A percentile compares a stretch with the other conserved stretches of the same genome.
These are phyloP conservation scores for Komagataella pseudopastoris DNA, from an alignment of 805 yeast genomes.

Conservation along the genomic window DNA sequence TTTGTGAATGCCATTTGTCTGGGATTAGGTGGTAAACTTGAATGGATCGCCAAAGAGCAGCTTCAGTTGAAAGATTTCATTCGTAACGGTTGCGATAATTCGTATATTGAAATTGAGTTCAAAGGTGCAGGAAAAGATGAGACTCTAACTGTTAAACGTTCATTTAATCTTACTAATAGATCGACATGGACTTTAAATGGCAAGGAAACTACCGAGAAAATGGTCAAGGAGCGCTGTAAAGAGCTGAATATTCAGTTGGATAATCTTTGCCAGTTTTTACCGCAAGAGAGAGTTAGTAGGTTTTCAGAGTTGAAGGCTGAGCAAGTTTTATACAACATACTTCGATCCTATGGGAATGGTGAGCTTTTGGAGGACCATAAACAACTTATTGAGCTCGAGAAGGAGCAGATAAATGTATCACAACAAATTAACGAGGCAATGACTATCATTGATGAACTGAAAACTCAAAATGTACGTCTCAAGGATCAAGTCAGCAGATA, in stretches of 20 bases:
- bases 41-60: slow-evolving; percentile 55
- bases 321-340: slow-evolving; percentile 60
- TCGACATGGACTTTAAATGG: slow-evolving; percentile 42
- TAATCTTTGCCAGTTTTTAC: slow-evolving; percentile 85
- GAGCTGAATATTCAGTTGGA: slow-evolving; percentile 70
- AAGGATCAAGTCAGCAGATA: slow-evolving; percentile 33
- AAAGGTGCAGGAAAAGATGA: slow-evolving; percentile 22
- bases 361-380: slow-evolving; percentile 44
- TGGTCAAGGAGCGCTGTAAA: slow-evolving; percentile 29
- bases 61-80: slow-evolving; percentile 53
- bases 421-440: slow-evolving; percentile 17
- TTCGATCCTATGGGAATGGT: slow-evolving; percentile 61
- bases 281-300: slow-evolving; percentile 90
- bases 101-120: slow-evolving; percentile 36
- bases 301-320: slow-evolving; percentile 77
- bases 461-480: slow-evolving; percentile 21
- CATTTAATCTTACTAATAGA: slow-evolving; percentile 25
- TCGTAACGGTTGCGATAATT: slow-evolving; percentile 42
- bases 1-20: slow-evolving; percentile 86
- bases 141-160: slow-evolving; percentile 27
- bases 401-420: slow-evolving; percentile 15
- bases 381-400: slow-evolving; percentile 38
- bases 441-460: slow-evolving; percentile 18
- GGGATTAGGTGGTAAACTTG: slow-evolving; percentile 74
- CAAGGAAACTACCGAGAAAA: slow-evolving; percentile 22